A percentile compares a stretch with the other conserved stretches of the same genome.
phyloP scores from a whole-genome alignment of 176 grass and related monocot genomes.

The Avena sativa region DNA sequence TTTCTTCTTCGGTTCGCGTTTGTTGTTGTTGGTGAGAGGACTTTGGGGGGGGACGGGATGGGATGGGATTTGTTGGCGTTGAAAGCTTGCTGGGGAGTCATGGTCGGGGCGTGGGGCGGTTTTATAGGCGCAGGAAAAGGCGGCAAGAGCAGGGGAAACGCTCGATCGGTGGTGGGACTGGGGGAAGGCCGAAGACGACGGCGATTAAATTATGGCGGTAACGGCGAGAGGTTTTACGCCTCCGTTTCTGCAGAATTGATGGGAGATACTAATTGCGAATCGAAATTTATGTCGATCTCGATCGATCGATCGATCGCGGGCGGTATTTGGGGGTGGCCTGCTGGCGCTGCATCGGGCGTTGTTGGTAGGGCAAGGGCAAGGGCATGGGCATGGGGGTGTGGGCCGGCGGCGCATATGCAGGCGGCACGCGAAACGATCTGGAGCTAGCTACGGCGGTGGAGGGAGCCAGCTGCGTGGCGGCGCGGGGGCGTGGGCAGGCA shows the following conservation, averaged over 20 bases:
- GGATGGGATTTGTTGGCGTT: neutral
- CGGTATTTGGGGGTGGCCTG: too few relatives aligned
- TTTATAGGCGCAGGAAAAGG: slow-evolving; percentile 52
- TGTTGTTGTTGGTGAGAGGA: neutral
- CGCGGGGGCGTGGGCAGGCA: slow-evolving; percentile 19
- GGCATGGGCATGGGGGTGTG: neutral
- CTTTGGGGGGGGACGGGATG: neutral
- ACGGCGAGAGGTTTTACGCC: neutral
- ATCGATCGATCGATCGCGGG: too few relatives aligned
- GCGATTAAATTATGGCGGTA: neutral
- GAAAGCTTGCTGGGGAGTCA: slow-evolving; percentile 28
- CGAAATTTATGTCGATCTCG: neutral
- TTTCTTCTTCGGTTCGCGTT: neutral
- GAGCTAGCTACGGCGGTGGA: slow-evolving; percentile 13
- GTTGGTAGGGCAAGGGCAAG: too few relatives aligned
- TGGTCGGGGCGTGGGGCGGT: neutral
- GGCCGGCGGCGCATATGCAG: neutral
- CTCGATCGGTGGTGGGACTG: neutral
- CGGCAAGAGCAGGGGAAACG: neutral
- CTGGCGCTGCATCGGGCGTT: too few relatives aligned
- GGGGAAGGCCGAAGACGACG: neutral
- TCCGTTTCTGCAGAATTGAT: neutral
- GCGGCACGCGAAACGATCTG: slow-evolving; percentile 31
- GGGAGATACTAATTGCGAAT: neutral
- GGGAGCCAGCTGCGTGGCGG: slow-evolving; percentile 24